phyloP scores from a whole-genome alignment of 306 rosid genomes.

The cucumber (Cucumis sativus) region DNA sequence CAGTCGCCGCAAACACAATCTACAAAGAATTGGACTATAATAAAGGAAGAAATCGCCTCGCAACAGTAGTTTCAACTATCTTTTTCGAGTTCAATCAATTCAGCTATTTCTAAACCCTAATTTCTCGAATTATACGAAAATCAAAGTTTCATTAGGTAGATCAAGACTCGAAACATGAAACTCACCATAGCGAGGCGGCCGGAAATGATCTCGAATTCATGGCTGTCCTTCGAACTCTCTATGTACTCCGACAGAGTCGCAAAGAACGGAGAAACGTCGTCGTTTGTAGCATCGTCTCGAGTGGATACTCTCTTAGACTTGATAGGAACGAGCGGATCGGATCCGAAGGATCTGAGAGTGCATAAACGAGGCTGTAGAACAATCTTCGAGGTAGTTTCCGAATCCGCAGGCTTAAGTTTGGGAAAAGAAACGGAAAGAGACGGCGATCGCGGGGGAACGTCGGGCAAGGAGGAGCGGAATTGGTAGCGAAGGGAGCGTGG shows the following conservation, averaged over 20 bases:
- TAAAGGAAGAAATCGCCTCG: neutral
- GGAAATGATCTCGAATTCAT: slow-evolving; percentile 80
- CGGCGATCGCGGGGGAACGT: slow-evolving; percentile 19
- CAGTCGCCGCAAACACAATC: slow-evolving; percentile 74
- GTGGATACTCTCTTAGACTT: slow-evolving; percentile 19
- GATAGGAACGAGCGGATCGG: slow-evolving; percentile 36
- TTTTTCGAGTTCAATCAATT: neutral
- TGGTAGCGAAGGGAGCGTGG: slow-evolving; percentile 29
- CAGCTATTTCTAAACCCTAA: neutral
- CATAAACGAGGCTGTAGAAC: slow-evolving; percentile 75
- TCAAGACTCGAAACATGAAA: neutral
- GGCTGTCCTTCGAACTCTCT: slow-evolving; percentile 75
- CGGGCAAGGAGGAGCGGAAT: slow-evolving; percentile 19
- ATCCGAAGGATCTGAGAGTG: slow-evolving; percentile 67
- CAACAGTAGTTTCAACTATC: neutral
- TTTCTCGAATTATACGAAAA: neutral
- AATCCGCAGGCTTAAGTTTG: slow-evolving; percentile 21
- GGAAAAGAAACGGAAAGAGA: slow-evolving; percentile 28
- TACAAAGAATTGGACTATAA: slow-evolving; percentile 15
- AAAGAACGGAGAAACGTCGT: slow-evolving; percentile 50
- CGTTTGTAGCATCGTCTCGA: slow-evolving; percentile 11
- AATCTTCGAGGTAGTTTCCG: slow-evolving; percentile 38
- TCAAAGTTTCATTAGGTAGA: neutral
- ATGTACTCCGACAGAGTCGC: slow-evolving; percentile 64
- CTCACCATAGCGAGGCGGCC: slow-evolving; percentile 96